phyloP scores from a whole-genome alignment of 2,329 filamentous ascomycete species.

The Rutstroemia sp. region DNA sequence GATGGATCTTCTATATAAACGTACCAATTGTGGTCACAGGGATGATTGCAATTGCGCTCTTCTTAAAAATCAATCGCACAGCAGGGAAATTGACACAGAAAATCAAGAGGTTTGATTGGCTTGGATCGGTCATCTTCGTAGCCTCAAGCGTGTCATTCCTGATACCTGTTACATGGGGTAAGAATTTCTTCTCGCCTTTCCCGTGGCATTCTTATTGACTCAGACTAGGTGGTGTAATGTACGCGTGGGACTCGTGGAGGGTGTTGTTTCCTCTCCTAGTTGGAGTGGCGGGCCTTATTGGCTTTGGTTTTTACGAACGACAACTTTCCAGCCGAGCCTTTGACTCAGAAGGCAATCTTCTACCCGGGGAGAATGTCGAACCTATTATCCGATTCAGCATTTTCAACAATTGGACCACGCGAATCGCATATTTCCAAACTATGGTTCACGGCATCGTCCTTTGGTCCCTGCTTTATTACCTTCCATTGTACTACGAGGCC shows the following conservation, averaged over 20 bases:
- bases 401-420: conserved; percentile 41
- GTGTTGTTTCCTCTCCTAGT: conserved; percentile 55
- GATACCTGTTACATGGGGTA: conserved; percentile 53
- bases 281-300: conserved; percentile 42
- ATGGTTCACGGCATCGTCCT: conserved; percentile 50
- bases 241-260: conserved; percentile 54
- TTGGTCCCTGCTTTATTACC: conserved; percentile 48
- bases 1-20: conserved; percentile 54
- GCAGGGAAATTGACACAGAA: conserved; percentile 18
- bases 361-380: conserved; percentile 20
- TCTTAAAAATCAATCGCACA: conserved; percentile 22
- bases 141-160: conserved; percentile 50
- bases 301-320: conserved; percentile 47
- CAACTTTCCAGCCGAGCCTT: conserved; percentile 20
- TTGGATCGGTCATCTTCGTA: conserved; percentile 55
- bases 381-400: conserved; percentile 36
- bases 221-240: conserved; percentile 48
- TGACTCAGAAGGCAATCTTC: conserved; percentile 18
- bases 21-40: conserved; percentile 24
- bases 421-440: conserved; percentile 44
- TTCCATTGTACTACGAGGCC: conserved; percentile 43
- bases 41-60: conserved; percentile 21
- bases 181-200: background rate
- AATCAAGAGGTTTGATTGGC: conserved; percentile 51
- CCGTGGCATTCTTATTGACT: background rate